phyloP scores from a whole-genome alignment of 2,329 filamentous ascomycete genomes.

The Colletotrichum chrysophilum region DNA sequence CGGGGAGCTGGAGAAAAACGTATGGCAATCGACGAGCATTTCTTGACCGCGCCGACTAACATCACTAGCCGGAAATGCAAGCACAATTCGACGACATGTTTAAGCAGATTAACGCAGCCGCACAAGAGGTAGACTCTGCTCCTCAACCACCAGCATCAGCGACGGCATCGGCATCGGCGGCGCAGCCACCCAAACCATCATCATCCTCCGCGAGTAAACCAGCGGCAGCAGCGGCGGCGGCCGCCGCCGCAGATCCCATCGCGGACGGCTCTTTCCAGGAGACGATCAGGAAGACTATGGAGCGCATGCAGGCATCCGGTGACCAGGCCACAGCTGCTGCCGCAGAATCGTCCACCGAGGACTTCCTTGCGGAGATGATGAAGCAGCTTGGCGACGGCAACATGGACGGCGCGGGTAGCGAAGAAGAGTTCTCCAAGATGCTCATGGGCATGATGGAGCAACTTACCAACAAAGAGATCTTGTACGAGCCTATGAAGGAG shows the following conservation, averaged over 20 bases:
- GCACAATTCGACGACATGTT: slow-evolving; percentile 80
- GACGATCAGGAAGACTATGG: slow-evolving; percentile 92
- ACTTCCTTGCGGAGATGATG: slow-evolving; percentile 90
- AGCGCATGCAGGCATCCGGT: slow-evolving; percentile 90
- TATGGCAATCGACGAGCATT: not conserved
- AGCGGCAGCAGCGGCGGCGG: slow-evolving; percentile 32
- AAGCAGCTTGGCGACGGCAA: slow-evolving; percentile 80
- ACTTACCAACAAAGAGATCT: slow-evolving; percentile 95
- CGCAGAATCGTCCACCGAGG: slow-evolving; percentile 70
- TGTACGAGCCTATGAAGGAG: slow-evolving; percentile 99
- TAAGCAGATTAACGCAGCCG: slow-evolving; percentile 69
- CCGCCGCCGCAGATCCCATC: slow-evolving; percentile 36
- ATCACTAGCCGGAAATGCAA: slow-evolving; percentile 71
- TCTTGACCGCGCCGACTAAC: not conserved
- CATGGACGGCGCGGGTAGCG: slow-evolving; percentile 60
- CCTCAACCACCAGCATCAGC: slow-evolving; percentile 26
- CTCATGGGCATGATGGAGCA: slow-evolving; percentile 99
- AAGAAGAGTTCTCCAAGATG: slow-evolving; percentile 94
- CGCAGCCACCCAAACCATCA: slow-evolving; percentile 28
- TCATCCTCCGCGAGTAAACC: slow-evolving; percentile 20
- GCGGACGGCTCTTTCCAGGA: slow-evolving; percentile 82
- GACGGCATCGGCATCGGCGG: slow-evolving; percentile 25
- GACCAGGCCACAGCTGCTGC: slow-evolving; percentile 83
- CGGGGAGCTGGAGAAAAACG: slow-evolving; percentile 65
- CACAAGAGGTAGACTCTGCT: slow-evolving; percentile 28